Conservation (phyloP, 2,329 filamentous ascomycete genomes). For the Phoma herbarum region DNA sequence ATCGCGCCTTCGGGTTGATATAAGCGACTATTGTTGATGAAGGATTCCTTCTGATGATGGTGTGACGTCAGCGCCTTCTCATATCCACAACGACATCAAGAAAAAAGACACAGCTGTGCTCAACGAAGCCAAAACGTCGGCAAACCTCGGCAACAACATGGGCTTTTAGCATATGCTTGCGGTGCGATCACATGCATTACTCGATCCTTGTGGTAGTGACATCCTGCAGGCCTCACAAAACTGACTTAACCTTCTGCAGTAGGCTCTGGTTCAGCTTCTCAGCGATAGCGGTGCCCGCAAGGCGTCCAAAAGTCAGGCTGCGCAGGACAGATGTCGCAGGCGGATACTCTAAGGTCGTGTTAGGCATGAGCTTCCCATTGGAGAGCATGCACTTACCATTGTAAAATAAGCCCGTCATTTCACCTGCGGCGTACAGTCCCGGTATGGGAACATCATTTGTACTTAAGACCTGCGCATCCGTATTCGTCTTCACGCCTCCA, state of each 20-base stretch:
- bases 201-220: background rate
- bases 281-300: background rate
- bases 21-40: background rate
- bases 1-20: background rate
- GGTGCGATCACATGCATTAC: background rate
- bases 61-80: conserved; percentile 13
- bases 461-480: too few species aligned
- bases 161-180: background rate
- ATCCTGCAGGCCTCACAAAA: background rate
- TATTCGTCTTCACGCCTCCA: too few species aligned
- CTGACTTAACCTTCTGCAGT: background rate
- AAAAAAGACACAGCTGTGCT: background rate
- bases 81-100: conserved; percentile 14
- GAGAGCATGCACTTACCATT: too few species aligned
- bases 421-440: too few species aligned
- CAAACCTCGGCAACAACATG: conserved; percentile 6
- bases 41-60: conserved; percentile 4
- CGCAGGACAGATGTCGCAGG: background rate
- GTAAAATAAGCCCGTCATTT: too few species aligned
- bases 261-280: background rate
- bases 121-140: conserved; percentile 8
- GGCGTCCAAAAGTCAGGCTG: background rate
- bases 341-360: background rate
- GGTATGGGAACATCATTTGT: too few species aligned
- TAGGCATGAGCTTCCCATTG: too few species aligned